Conservation (phyloP, 768 basidiomycete species). For the Mycena indigotica region DNA sequence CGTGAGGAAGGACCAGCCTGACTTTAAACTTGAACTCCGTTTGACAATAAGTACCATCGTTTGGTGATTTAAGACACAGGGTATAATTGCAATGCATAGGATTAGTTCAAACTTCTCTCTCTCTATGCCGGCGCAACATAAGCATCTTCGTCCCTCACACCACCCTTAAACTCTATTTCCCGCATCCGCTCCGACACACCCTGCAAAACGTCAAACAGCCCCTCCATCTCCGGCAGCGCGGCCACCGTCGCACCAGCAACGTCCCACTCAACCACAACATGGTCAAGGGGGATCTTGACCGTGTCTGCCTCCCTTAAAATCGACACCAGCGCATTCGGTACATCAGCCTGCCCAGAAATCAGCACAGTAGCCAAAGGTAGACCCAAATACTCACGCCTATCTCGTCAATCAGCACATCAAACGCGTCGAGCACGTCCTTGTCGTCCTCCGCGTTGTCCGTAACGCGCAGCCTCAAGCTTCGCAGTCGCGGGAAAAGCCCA, state of each 20-base stretch:
- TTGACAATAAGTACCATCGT: too few species aligned
- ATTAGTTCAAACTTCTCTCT: too few species aligned
- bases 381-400: background rate
- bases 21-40: too few species aligned
- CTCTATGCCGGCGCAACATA: too few species aligned
- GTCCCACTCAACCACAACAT: background rate
- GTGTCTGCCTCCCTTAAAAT: background rate
- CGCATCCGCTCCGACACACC: background rate
- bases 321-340: background rate
- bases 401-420: background rate
- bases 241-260: background rate
- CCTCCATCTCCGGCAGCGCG: background rate
- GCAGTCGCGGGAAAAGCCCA: background rate
- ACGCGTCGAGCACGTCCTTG: background rate
- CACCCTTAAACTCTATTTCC: background rate
- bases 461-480: background rate
- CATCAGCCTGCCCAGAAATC: background rate
- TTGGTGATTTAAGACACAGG: too few species aligned
- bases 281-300: background rate
- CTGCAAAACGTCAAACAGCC: background rate
- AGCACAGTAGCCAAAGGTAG: background rate
- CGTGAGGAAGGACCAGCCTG: too few species aligned
- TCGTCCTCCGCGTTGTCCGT: background rate
- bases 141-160: background rate
- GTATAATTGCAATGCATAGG: too few species aligned